Conservation (phyloP, 805 yeast genomes). For the Lachancea lanzarotensis region DNA sequence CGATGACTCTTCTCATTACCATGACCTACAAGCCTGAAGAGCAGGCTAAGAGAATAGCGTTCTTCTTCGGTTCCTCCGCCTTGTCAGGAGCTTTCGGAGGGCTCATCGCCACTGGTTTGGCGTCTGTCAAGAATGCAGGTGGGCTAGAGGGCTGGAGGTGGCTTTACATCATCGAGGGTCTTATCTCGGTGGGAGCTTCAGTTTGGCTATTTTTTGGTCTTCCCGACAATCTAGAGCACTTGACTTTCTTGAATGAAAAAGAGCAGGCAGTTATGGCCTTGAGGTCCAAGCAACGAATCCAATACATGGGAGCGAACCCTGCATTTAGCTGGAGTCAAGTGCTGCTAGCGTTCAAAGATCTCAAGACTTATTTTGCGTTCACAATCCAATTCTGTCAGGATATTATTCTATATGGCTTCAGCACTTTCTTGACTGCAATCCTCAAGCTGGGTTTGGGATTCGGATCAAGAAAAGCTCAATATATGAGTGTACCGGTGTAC, state of each 20-base stretch:
- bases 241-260: conserved; percentile 29
- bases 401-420: conserved; percentile 38
- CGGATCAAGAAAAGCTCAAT: conserved; percentile 32
- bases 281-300: conserved; percentile 24
- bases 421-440: conserved; percentile 38
- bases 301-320: conserved; percentile 24
- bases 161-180: conserved; percentile 37
- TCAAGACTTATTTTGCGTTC: conserved; percentile 33
- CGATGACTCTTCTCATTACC: conserved; percentile 33
- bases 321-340: conserved; percentile 31
- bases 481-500: conserved; percentile 37
- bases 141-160: conserved; percentile 35
- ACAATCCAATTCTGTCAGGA: conserved; percentile 41
- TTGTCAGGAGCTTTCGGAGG: conserved; percentile 43
- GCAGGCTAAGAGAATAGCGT: conserved; percentile 34
- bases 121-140: conserved; percentile 23
- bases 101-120: conserved; percentile 36
- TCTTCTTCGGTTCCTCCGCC: conserved; percentile 38
- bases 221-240: conserved; percentile 32
- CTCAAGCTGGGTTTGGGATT: conserved; percentile 24
- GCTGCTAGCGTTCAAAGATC: conserved; percentile 32
- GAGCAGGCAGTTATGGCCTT: conserved; percentile 28
- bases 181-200: conserved; percentile 28
- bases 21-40: conserved; percentile 35
- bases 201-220: conserved; percentile 26